Percentiles rank a stretch among this genome's conserved stretches.
phyloP scores from a whole-genome alignment of 2,329 filamentous ascomycete genomes.

The Fusarium mangiferae region DNA sequence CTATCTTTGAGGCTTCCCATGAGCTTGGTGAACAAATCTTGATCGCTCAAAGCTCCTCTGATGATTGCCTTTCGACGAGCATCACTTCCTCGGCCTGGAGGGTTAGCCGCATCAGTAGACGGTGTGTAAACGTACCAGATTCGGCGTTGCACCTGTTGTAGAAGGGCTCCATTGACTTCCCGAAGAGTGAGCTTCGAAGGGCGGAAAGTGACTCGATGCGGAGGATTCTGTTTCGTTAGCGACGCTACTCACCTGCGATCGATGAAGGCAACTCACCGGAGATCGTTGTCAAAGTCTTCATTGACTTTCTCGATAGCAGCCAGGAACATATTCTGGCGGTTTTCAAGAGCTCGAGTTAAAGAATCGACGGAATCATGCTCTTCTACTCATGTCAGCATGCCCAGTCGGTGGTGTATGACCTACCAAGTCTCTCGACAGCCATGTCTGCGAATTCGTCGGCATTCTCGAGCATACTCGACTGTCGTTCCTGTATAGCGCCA shows the following conservation, averaged over 20 bases:
- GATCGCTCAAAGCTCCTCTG: conserved; percentile 32
- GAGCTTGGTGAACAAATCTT: conserved; percentile 47
- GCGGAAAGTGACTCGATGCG: conserved; percentile 49
- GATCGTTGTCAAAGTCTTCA: conserved; percentile 36
- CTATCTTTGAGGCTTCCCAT: conserved; percentile 40
- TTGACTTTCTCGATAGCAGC: conserved; percentile 43
- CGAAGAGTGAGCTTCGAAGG: conserved; percentile 52
- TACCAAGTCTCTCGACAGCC: conserved; percentile 32
- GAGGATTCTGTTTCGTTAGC: conserved; percentile 44
- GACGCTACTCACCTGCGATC: background rate
- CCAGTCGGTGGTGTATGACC: background rate
- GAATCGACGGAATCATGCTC: background rate
- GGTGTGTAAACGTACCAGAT: conserved; percentile 39
- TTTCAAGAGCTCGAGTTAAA: conserved; percentile 43
- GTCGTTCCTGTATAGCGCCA: background rate
- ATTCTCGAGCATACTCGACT: background rate
- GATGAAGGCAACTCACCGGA: conserved; percentile 1
- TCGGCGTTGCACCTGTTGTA: conserved; percentile 49
- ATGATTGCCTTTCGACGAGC: conserved; percentile 50
- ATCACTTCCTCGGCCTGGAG: conserved; percentile 48
- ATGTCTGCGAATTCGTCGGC: background rate
- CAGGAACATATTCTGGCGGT: conserved; percentile 43
- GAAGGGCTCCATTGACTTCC: conserved; percentile 49
- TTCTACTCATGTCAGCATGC: background rate
- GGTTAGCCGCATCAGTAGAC: background rate